Evolutionary conservation across 2,329 filamentous ascomycete species (phyloP).

Genomic region (Elsinoe fawcettii): DNA sequence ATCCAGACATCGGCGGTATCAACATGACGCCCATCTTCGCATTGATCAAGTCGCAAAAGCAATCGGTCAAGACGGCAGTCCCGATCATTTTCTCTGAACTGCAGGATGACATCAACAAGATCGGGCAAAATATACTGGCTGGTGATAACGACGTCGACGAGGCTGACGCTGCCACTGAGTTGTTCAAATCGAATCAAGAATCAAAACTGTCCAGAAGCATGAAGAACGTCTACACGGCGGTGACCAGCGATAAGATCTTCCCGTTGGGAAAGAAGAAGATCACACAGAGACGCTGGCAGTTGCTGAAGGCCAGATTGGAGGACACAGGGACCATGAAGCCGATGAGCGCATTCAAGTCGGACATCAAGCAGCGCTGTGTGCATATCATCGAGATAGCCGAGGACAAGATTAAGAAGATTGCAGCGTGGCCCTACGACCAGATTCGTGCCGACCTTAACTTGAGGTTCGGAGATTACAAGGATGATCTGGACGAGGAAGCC

Average conservation of each 20-base stretch:
- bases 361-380: not conserved
- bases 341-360: not conserved
- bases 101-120: not conserved
- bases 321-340: not conserved
- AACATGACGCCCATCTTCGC: not conserved
- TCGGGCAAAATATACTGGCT: not conserved
- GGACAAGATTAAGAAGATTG: not conserved
- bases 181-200: too few species aligned
- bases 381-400: not conserved
- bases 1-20: not conserved
- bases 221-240: not conserved
- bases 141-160: not conserved
- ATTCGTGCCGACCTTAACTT: not conserved
- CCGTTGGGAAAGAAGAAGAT: not conserved
- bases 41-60: not conserved
- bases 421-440: not conserved
- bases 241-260: not conserved
- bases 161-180: not conserved
- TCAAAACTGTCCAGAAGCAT: not conserved
- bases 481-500: not conserved
- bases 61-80: not conserved
- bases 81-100: not conserved
- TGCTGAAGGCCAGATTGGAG: not conserved
- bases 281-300: not conserved
- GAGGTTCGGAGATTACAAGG: not conserved